Evolutionary conservation across 1,284 basidiomycete genomes (phyloP).

Genomic region (Boletus albobrunnescens): DNA sequence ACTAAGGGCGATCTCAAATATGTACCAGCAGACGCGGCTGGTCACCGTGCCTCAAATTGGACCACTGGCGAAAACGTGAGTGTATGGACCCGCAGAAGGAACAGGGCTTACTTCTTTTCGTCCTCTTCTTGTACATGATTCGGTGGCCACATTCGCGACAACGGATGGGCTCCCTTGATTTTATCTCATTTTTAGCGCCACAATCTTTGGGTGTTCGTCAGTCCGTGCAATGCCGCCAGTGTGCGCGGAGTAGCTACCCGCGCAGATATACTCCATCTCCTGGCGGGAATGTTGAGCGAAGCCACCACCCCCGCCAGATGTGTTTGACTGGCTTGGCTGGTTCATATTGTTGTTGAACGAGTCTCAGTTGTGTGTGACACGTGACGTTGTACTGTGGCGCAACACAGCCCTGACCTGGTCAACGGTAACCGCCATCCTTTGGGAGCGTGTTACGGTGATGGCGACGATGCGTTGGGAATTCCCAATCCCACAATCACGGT

Average conservation of each 20-base stretch:
- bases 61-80: conserved; percentile 54
- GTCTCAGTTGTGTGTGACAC: conserved; percentile 11
- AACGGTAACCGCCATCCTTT: background rate
- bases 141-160: conserved; percentile 97
- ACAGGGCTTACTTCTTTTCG: conserved; percentile 71
- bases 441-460: conserved; percentile 3
- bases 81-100: conserved; percentile 9
- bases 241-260: conserved; percentile 52
- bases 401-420: conserved; percentile 12
- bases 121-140: conserved; percentile 99
- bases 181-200: conserved; percentile 90
- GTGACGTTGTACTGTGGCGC: conserved; percentile 12
- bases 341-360: conserved; percentile 24
- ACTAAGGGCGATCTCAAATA: background rate
- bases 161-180: conserved; percentile 90
- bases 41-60: conserved; percentile 81
- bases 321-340: conserved; percentile 26
- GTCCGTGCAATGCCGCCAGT: background rate
- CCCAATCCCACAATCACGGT: conserved; percentile 13
- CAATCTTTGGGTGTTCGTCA: conserved; percentile 64
- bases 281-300: conserved; percentile 43
- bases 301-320: conserved; percentile 16
- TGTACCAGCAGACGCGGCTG: background rate
- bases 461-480: conserved; percentile 15
- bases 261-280: conserved; percentile 90